Conservation (phyloP, 768 basidiomycete genomes). For the Calvatia gigantea region DNA sequence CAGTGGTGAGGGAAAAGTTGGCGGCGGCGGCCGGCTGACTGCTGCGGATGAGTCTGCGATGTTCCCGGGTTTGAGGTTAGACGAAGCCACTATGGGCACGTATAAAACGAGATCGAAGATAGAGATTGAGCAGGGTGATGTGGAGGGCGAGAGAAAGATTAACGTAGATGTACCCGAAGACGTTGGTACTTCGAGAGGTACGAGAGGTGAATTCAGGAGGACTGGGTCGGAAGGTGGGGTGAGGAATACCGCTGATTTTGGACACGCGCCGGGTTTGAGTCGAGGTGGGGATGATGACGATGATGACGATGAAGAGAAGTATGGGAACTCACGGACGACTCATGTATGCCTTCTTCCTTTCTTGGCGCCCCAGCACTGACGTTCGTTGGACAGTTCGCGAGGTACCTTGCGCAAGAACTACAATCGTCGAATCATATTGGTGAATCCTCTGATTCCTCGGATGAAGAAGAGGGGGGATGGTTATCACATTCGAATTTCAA, state of each 20-base stretch:
- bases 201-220: conserved; percentile 15
- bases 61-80: conserved; percentile 3
- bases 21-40: conserved; percentile 40
- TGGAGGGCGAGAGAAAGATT: conserved; percentile 2
- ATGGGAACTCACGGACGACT: conserved; percentile 27
- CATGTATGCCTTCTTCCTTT: conserved; percentile 32
- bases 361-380: conserved; percentile 9
- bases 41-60: neutral
- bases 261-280: conserved; percentile 32
- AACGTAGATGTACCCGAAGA: conserved; percentile 11
- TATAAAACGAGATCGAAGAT: neutral
- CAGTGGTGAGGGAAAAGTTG: conserved; percentile 16
- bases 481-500: conserved; percentile 74
- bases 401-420: conserved; percentile 75
- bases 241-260: conserved; percentile 18
- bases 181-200: conserved; percentile 4
- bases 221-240: conserved; percentile 21
- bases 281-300: conserved; percentile 25
- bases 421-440: conserved; percentile 57
- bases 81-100: neutral
- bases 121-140: conserved; percentile 9
- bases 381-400: conserved; percentile 57
- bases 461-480: conserved; percentile 71
- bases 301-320: conserved; percentile 42
- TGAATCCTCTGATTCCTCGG: conserved; percentile 36